phyloP scores from a whole-genome alignment of 2,329 filamentous ascomycete species.

The Pyricularia grisea region DNA sequence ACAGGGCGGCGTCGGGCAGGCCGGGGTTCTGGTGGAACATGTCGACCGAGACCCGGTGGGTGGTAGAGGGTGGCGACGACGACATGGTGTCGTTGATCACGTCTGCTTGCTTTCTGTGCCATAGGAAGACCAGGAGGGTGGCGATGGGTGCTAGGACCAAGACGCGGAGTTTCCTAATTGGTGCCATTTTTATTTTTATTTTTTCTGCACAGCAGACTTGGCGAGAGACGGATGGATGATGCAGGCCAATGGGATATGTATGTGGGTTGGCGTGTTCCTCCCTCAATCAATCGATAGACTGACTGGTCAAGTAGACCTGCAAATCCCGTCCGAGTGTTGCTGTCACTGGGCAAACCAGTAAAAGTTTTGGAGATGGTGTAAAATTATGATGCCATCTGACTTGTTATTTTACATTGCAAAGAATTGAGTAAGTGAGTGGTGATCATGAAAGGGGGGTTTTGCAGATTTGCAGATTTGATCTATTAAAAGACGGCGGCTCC shows the following conservation, averaged over 20 bases:
- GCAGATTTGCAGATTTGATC: neutral
- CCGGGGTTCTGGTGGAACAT: neutral
- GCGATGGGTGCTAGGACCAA: neutral
- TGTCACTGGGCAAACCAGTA: neutral
- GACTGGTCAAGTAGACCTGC: neutral
- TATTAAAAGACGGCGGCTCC: neutral
- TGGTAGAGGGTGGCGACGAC: neutral
- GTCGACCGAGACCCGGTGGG: neutral
- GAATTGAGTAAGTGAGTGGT: neutral
- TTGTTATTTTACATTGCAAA: neutral
- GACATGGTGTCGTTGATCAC: neutral
- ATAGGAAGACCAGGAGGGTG: neutral
- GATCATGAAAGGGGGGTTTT: neutral
- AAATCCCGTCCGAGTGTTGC: neutral
- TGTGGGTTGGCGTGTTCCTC: neutral
- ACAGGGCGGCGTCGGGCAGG: slow-evolving; percentile 15
- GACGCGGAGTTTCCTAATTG: neutral
- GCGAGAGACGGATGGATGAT: neutral
- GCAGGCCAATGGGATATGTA: neutral
- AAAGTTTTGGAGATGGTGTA: neutral
- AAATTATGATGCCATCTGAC: neutral
- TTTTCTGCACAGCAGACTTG: neutral
- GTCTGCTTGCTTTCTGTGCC: neutral
- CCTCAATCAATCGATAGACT: neutral
- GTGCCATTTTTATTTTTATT: neutral